Conservation (phyloP, 495 filamentous ascomycete species). For the Penicillium taxi region DNA sequence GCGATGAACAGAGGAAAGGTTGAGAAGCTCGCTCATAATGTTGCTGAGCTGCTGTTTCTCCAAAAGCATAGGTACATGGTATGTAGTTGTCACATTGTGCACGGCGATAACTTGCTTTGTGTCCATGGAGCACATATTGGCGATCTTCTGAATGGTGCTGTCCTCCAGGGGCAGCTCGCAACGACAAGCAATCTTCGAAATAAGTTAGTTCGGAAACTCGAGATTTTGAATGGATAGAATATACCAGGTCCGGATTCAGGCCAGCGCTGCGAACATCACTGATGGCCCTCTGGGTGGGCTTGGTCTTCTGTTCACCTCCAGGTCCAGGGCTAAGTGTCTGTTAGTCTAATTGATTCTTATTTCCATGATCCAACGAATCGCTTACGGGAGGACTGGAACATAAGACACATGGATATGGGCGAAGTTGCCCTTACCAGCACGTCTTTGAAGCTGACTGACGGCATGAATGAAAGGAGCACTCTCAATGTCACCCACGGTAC, state of each 20-base stretch:
- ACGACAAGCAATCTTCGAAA: slow-evolving; percentile 95
- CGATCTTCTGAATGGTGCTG: slow-evolving; percentile 78
- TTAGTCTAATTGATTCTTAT: too few species aligned
- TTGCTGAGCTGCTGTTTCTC: slow-evolving; percentile 66
- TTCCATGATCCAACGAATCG: too few species aligned
- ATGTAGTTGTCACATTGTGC: slow-evolving; percentile 75
- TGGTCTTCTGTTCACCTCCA: slow-evolving; percentile 78
- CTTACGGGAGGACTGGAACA: slow-evolving; percentile 31
- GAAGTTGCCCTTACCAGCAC: slow-evolving; percentile 73
- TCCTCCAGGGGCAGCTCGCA: slow-evolving; percentile 66
- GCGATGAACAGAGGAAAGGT: background rate
- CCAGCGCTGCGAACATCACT: slow-evolving; percentile 72
- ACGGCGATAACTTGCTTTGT: slow-evolving; percentile 73
- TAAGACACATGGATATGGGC: slow-evolving; percentile 52
- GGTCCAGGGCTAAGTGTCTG: too few species aligned
- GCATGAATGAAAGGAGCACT: slow-evolving; percentile 85
- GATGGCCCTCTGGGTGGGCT: slow-evolving; percentile 89
- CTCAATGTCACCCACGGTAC: slow-evolving; percentile 87
- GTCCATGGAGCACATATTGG: slow-evolving; percentile 67
- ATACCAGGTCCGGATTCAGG: slow-evolving; percentile 76
- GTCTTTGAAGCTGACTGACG: slow-evolving; percentile 63
- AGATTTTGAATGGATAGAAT: too few species aligned
- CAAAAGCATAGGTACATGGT: slow-evolving; percentile 87
- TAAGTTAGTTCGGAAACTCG: too few species aligned
- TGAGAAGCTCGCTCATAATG: slow-evolving; percentile 39